These are phyloP conservation scores for Boletellus emodensis DNA, from an alignment of 768 basidiomycete species.

Conservation along the genomic window DNA sequence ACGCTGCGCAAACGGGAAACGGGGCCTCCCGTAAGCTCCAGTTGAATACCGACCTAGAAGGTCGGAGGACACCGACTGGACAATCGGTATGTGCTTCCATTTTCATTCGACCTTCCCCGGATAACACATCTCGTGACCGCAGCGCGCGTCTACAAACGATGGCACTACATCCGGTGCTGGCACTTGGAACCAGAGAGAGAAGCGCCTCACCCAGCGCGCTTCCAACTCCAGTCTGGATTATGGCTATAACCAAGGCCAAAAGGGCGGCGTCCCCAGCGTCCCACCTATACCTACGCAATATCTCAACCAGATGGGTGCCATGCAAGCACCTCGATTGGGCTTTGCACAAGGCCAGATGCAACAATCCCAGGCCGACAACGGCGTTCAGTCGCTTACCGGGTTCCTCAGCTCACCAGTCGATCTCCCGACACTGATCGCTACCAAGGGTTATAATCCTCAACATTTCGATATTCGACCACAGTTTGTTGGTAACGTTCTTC, in stretches of 20 bases:
- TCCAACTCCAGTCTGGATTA: conserved; percentile 73
- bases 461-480: conserved; percentile 78
- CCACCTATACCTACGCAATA: conserved; percentile 74
- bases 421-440: conserved; percentile 76
- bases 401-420: conserved; percentile 72
- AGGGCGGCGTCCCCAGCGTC: conserved; percentile 53
- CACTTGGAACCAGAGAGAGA: conserved; percentile 68
- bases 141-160: conserved; percentile 31
- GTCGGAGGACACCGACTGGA: conserved; percentile 56
- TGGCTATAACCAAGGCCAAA: conserved; percentile 43
- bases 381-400: conserved; percentile 39
- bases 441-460: conserved; percentile 88
- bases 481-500: conserved; percentile 50
- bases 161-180: conserved; percentile 34
- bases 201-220: conserved; percentile 47
- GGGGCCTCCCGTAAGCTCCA: conserved; percentile 47
- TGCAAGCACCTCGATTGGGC: conserved; percentile 37
- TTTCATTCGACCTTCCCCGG: conserved; percentile 37
- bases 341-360: conserved; percentile 31
- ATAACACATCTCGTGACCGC: conserved; percentile 28
- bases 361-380: conserved; percentile 26
- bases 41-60: conserved; percentile 61
- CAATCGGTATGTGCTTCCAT: conserved; percentile 50
- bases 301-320: conserved; percentile 48
- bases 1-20: conserved; percentile 36